Conservation (phyloP, 495 filamentous ascomycete genomes). For the Ascobolus immersus region DNA sequence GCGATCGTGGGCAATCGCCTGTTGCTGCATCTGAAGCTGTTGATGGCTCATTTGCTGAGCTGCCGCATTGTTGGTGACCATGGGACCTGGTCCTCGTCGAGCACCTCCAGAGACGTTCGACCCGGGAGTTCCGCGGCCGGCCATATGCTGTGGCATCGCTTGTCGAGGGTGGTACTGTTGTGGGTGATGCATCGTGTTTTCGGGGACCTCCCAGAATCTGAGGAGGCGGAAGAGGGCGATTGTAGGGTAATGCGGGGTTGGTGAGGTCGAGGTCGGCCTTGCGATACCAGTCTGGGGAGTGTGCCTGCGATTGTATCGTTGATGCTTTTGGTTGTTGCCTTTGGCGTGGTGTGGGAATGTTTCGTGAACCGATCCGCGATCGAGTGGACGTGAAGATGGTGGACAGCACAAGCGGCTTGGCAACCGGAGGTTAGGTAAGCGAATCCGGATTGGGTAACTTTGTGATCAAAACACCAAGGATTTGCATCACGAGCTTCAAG, state of each 20-base stretch:
- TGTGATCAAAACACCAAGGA: too few species aligned
- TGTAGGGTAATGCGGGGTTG: background rate
- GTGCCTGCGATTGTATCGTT: too few species aligned
- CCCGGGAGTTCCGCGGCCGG: slow-evolving; percentile 1
- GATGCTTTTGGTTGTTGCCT: too few species aligned
- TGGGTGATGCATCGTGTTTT: background rate
- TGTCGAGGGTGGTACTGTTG: background rate
- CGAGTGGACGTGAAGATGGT: too few species aligned
- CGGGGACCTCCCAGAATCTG: too few species aligned
- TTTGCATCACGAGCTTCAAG: too few species aligned
- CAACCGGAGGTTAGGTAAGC: too few species aligned
- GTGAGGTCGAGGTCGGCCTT: background rate
- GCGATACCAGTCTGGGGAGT: background rate
- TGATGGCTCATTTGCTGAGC: slow-evolving; percentile 17
- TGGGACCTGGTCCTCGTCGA: slow-evolving; percentile 24
- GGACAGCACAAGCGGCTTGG: too few species aligned
- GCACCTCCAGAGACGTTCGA: slow-evolving; percentile 4
- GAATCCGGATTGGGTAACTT: too few species aligned
- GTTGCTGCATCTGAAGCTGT: slow-evolving; percentile 29
- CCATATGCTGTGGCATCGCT: background rate
- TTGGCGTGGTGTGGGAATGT: too few species aligned
- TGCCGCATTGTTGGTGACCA: slow-evolving; percentile 25
- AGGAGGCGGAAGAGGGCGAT: background rate
- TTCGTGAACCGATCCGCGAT: too few species aligned
- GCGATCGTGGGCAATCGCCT: slow-evolving; percentile 26